Evolutionary conservation across 805 yeast genomes (phyloP).

Genomic region (Candida tibetensis): DNA sequence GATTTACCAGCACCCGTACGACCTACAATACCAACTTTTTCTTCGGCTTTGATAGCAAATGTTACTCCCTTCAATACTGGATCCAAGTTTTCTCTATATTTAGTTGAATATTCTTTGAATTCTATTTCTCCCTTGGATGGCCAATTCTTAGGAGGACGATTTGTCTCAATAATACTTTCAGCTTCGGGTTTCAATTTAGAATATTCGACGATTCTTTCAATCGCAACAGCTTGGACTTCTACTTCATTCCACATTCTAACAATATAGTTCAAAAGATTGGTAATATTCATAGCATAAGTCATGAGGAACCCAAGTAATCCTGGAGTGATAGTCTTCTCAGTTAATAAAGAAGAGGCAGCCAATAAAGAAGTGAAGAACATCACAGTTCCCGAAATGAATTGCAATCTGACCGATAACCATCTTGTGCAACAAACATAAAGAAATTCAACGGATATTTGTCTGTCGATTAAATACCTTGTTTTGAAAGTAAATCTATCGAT

Average conservation of each 20-base stretch:
- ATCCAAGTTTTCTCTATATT: constrained; percentile 80
- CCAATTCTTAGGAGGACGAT: constrained; percentile 53
- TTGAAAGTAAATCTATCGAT: constrained; percentile 55
- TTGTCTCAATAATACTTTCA: constrained; percentile 37
- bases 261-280: constrained; percentile 51
- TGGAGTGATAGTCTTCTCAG: constrained; percentile 45
- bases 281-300: constrained; percentile 60
- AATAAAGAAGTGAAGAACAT: constrained; percentile 50
- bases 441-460: constrained; percentile 37
- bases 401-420: constrained; percentile 64
- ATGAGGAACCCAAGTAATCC: constrained; percentile 64
- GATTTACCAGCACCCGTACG: constrained; percentile 78
- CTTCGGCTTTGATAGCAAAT: constrained; percentile 63
- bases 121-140: constrained; percentile 67
- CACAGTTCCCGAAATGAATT: constrained; percentile 56
- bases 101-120: constrained; percentile 73
- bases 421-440: constrained; percentile 50
- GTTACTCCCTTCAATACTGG: constrained; percentile 69
- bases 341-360: constrained; percentile 38
- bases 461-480: constrained; percentile 51
- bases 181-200: constrained; percentile 46
- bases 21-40: constrained; percentile 94
- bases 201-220: constrained; percentile 66
- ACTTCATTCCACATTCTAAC: constrained; percentile 62
- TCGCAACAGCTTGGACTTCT: constrained; percentile 62